These are phyloP conservation scores for Rutidosis leptorrhynchoides DNA, from an alignment of 129 eudicot genomes.

Conservation along the genomic window DNA sequence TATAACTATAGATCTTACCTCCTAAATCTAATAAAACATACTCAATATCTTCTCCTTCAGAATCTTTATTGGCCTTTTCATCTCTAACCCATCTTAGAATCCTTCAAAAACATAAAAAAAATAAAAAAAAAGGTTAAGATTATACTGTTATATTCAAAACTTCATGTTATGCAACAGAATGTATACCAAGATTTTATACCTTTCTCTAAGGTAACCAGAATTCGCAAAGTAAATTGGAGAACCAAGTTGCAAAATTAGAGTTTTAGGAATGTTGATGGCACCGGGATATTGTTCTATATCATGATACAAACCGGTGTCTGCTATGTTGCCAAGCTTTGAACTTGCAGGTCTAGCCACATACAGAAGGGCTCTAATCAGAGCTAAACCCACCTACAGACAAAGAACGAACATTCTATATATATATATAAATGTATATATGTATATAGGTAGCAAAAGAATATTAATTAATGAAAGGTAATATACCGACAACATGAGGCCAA, in stretches of 20 bases:
- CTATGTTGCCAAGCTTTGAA: slow-evolving; percentile 68
- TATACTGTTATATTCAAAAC: background rate
- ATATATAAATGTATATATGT: background rate
- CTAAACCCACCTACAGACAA: slow-evolving; percentile 56
- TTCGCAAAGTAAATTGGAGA: slow-evolving; percentile 85
- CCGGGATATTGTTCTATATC: slow-evolving; percentile 81
- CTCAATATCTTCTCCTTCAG: slow-evolving; percentile 43
- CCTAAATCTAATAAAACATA: slow-evolving; percentile 71
- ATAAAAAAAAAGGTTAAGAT: background rate
- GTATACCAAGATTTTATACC: slow-evolving; percentile 37
- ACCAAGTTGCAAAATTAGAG: slow-evolving; percentile 68
- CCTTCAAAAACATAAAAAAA: slow-evolving; percentile 32
- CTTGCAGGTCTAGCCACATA: slow-evolving; percentile 77
- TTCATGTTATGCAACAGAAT: background rate
- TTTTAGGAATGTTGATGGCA: slow-evolving; percentile 43
- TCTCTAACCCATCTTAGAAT: slow-evolving; percentile 81
- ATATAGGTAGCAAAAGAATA: background rate
- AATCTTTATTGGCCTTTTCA: slow-evolving; percentile 39
- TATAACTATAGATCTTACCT: slow-evolving; percentile 44
- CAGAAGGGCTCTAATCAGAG: slow-evolving; percentile 59
- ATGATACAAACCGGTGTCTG: slow-evolving; percentile 53
- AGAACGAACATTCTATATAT: background rate
- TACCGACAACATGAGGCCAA: slow-evolving; percentile 84
- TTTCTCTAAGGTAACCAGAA: slow-evolving; percentile 61
- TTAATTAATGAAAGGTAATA: background rate